A percentile compares a stretch with the other conserved stretches of the same genome.
Conservation (phyloP, 257 asterid species). For the Solanum infundibuliforme region DNA sequence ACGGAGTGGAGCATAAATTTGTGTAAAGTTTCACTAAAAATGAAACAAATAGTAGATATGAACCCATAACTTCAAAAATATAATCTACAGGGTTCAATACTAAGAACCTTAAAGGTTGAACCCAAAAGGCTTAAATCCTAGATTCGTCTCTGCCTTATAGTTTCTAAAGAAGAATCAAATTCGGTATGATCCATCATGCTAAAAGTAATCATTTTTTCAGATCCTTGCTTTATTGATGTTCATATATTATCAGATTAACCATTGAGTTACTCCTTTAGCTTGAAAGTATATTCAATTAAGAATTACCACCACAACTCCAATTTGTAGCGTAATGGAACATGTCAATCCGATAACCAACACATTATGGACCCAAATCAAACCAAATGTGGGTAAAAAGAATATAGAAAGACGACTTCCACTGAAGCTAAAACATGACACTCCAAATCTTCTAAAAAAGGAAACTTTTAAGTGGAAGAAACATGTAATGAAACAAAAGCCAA, state of each 20-base stretch:
- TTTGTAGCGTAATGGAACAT: neutral
- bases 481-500: neutral
- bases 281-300: neutral
- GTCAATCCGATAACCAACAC: neutral
- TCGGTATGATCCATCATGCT: neutral
- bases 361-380: neutral
- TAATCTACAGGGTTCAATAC: neutral
- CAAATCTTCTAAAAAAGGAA: neutral
- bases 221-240: neutral
- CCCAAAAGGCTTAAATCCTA: neutral
- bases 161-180: neutral
- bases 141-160: neutral
- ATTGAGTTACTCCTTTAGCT: neutral
- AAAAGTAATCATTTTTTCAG: neutral
- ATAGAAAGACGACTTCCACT: neutral
- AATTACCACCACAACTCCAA: neutral
- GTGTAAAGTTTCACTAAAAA: neutral
- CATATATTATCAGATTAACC: neutral
- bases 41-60: neutral
- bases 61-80: neutral
- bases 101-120: neutral
- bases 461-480: neutral
- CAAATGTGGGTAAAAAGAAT: neutral
- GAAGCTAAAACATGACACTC: neutral
- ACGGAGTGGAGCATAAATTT: neutral